Evolutionary conservation across 257 asterid genomes (phyloP).

Genomic region (Ehretia macrophylla): DNA sequence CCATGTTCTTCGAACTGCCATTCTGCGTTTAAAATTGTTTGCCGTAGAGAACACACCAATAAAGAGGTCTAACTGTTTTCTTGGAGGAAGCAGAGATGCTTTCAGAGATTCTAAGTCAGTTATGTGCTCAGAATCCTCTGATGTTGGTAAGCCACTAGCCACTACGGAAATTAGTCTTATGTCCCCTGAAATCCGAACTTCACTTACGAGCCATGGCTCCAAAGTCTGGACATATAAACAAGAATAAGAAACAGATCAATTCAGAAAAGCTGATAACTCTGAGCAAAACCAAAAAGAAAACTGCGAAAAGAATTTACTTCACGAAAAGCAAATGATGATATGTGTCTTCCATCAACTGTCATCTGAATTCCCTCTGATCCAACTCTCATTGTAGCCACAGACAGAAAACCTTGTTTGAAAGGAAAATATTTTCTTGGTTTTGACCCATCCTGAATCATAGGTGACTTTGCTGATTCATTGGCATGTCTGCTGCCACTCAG

Average conservation of each 20-base stretch:
- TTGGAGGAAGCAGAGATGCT: conserved; percentile 56
- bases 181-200: conserved; percentile 85
- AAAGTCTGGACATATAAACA: conserved; percentile 52
- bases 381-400: conserved; percentile 85
- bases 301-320: conserved; percentile 50
- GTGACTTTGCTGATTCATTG: conserved; percentile 36
- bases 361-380: conserved; percentile 96
- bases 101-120: conserved; percentile 74
- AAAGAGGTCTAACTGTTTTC: conserved; percentile 53
- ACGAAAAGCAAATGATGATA: conserved; percentile 86
- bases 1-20: conserved; percentile 99
- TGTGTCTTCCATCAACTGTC: conserved; percentile 96
- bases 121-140: conserved; percentile 81
- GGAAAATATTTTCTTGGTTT: conserved; percentile 69
- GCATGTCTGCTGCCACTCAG: conserved; percentile 34
- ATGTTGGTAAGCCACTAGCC: conserved; percentile 91
- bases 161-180: conserved; percentile 73
- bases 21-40: conserved; percentile 92
- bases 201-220: conserved; percentile 96
- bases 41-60: conserved; percentile 95
- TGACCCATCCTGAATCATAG: conserved; percentile 53
- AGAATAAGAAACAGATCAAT: conserved; percentile 10
- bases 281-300: not conserved
- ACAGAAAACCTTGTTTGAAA: conserved; percentile 78
- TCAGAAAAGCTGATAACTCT: conserved; percentile 8